Base-by-base conservation (phyloP, 345 rosid genomes). In the Hibiscus trionum region DNA sequence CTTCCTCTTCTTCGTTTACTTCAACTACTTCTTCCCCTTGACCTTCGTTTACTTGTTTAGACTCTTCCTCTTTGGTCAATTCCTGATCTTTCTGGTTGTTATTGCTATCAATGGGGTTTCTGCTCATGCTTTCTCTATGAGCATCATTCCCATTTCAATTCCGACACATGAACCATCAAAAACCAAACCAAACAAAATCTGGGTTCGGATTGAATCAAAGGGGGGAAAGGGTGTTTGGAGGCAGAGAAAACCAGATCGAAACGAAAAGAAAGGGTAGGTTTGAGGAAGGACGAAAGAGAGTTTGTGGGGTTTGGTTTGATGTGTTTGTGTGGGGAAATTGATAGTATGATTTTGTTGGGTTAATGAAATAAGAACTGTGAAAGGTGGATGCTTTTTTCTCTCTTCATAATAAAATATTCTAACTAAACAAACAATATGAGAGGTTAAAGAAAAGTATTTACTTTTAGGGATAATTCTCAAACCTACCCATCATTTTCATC, bases 91-190 rank as follows among this genome's bases (percentile, higher is more conserved):
- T 5, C 19, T 68, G 71, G 66, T 81, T 72, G 35, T 70, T 75
- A 71, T 72, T 73, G 73, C 59, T 65, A 17, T 53, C 80, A 17
- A 47, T 74, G 62, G 71, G 76, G 60, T 76, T 64, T 55, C 44
- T 76, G 80, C 75, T 74, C 85, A 79, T 79, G 57, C 82, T 65
- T 69, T 31, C 63, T 61, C 33, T 52, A 42, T 55, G 77, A 83
- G 80, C 89, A 86, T 10, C 12, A 44, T 84, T 86, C 83, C 86
- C 84, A 86, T 86, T 68, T 61, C 59, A 56, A 55, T 19, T 67
- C 70, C 79, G 66, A 33, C 56, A 59, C 6, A 16, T 47, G 4
- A 44, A 37, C 56, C 74, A 57, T 42, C 7, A 42, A 71, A 68
- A 69, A 72, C 68, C 56, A 77, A 78, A 53, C 42, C 70, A 73